Evolutionary conservation across 805 yeast species (phyloP).

Genomic region (Candida insectalens): DNA sequence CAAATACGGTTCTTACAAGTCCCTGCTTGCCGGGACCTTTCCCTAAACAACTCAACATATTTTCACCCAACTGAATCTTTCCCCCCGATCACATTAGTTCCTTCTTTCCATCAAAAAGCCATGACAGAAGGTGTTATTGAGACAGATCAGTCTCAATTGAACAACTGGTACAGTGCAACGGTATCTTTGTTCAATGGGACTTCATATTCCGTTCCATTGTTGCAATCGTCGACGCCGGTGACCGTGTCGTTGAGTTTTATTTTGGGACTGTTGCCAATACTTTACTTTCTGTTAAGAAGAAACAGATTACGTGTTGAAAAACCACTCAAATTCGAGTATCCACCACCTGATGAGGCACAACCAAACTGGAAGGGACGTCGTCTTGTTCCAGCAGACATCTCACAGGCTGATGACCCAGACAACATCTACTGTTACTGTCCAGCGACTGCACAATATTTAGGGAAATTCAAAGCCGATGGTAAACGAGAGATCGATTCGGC

Average conservation of each 20-base stretch:
- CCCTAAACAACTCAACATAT: too few species aligned
- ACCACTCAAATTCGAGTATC: constrained; percentile 38
- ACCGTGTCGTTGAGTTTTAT: constrained; percentile 22
- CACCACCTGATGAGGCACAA: constrained; percentile 67
- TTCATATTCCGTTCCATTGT: constrained; percentile 16
- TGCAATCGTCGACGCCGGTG: too few species aligned
- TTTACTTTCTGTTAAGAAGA: constrained; percentile 14
- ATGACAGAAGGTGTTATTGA: too few species aligned
- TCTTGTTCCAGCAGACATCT: constrained; percentile 51
- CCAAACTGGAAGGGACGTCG: constrained; percentile 91
- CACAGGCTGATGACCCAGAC: constrained; percentile 51
- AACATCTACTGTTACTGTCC: constrained; percentile 86
- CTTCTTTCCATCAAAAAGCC: too few species aligned
- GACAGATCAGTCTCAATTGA: too few species aligned
- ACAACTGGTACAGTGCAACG: too few species aligned
- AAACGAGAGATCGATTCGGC: constrained; percentile 60
- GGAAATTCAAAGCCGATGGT: constrained; percentile 56
- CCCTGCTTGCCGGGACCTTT: too few species aligned
- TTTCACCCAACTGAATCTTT: too few species aligned
- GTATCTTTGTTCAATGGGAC: too few species aligned
- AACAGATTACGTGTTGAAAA: constrained; percentile 19
- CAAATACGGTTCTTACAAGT: too few species aligned
- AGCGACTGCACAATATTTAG: constrained; percentile 87
- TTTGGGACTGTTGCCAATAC: constrained; percentile 15
- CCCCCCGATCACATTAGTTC: too few species aligned